These are phyloP conservation scores for Xylaria castorea DNA, from an alignment of 495 filamentous ascomycete species.

Conservation along the genomic window DNA sequence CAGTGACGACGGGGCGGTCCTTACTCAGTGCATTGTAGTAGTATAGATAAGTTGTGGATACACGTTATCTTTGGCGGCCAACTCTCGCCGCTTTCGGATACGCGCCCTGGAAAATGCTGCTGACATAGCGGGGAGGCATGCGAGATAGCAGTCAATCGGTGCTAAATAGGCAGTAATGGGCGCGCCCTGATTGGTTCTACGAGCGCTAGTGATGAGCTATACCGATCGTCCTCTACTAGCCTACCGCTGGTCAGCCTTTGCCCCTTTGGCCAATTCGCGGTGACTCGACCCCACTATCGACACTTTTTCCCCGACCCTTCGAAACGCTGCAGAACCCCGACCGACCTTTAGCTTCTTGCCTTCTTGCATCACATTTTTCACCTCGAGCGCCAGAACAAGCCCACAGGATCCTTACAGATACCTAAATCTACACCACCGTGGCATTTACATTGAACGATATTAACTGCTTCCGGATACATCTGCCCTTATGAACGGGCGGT, in stretches of 20 bases:
- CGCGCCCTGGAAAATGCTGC: neutral
- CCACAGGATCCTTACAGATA: slow-evolving; percentile 4
- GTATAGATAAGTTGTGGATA: neutral
- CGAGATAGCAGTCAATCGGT: slow-evolving; percentile 8
- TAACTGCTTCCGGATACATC: slow-evolving; percentile 42
- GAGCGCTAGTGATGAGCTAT: slow-evolving; percentile 6
- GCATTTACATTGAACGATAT: slow-evolving; percentile 21
- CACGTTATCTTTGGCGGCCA: neutral
- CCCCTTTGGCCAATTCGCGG: slow-evolving; percentile 24
- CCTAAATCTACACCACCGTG: slow-evolving; percentile 17
- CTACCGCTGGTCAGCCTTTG: neutral
- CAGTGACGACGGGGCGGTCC: too few species aligned
- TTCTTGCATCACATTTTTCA: slow-evolving; percentile 29
- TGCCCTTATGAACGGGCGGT: slow-evolving; percentile 93
- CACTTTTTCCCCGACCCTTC: slow-evolving; percentile 23
- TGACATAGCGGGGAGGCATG: neutral
- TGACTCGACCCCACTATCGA: slow-evolving; percentile 26
- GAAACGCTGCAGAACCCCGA: slow-evolving; percentile 7
- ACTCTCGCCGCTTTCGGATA: slow-evolving; percentile 28
- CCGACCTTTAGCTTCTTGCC: slow-evolving; percentile 17
- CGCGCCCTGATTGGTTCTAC: slow-evolving; percentile 1
- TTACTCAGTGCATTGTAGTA: too few species aligned
- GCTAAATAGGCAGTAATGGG: neutral
- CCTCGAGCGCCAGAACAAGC: slow-evolving; percentile 2
- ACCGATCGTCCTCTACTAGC: slow-evolving; percentile 8